These are phyloP conservation scores for Psilocybe mexicana DNA, from an alignment of 1,284 basidiomycete genomes.

Conservation along the genomic window DNA sequence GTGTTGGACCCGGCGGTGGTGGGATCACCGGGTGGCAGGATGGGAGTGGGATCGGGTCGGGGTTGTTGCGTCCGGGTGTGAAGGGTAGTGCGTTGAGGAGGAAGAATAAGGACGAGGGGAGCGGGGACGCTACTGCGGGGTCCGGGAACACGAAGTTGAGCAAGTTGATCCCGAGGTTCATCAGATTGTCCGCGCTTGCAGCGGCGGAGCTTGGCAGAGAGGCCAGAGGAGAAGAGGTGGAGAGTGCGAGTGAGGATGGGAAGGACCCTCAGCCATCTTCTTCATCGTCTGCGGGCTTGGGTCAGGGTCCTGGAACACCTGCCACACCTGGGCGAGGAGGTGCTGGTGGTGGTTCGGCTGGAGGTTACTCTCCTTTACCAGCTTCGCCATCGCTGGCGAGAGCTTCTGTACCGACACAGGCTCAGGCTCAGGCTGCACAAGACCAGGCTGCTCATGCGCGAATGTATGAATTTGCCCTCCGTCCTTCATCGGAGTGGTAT, in stretches of 20 bases:
- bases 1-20: conserved; percentile 38
- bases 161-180: conserved; percentile 69
- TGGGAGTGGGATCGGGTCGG: conserved; percentile 68
- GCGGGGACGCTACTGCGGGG: conserved; percentile 32
- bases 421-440: background rate
- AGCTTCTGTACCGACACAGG: background rate
- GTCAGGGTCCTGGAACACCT: conserved; percentile 3
- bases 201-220: conserved; percentile 73
- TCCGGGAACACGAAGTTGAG: conserved; percentile 64
- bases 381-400: conserved; percentile 12
- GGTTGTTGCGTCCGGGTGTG: conserved; percentile 54
- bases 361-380: conserved; percentile 12
- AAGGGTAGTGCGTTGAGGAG: conserved; percentile 59
- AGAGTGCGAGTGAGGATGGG: conserved; percentile 22
- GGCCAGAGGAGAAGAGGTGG: conserved; percentile 45
- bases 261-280: background rate
- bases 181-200: conserved; percentile 73
- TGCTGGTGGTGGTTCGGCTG: background rate
- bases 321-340: background rate
- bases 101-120: conserved; percentile 37
- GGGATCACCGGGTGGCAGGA: conserved; percentile 71
- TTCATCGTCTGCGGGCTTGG: background rate
- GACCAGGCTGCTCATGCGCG: conserved; percentile 21
- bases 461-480: conserved; percentile 50
- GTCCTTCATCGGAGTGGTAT: conserved; percentile 79